Evolutionary conservation across 1,139 yeast genomes (phyloP), one percentile per base, ranked within the genome.

Genomic region (Eremothecium cymbalariae): DNA sequence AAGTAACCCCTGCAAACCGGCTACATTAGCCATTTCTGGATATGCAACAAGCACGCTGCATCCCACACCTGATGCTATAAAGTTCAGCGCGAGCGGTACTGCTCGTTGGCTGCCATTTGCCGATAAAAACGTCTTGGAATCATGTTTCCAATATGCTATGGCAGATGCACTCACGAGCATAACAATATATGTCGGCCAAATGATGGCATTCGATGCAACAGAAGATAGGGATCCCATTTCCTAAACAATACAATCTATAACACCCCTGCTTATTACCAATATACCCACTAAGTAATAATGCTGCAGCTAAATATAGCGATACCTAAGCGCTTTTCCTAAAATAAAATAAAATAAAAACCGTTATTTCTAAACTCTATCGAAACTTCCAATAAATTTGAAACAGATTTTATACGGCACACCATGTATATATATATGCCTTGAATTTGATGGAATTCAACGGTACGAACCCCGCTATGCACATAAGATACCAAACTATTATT

Each of bases 21-120:
- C 74, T 38, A 77, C 64, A 42, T 85, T 85, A 2, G 93, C 94
- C 43, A 88, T 82, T 59, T 86, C 80, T 1, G 95, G 77, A 50
- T 83, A 88, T 0, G 95, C 82, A 9, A 93, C 72, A 29, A 88
- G 61, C 38, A 86, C 74, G 57, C 96, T 96, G 60, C 88, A 81
- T 35, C 97, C 97, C 77, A 85, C 70, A 73, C 94, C 93, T 47
- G 94, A 78, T 34, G 95, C 95, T 41, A 85, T 74, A 54, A 85
- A 85, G 56, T 85, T 85, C 42, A 85, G 64, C 1, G 94, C 82
- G 46, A 85, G 63, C 1, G 95, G 94, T n/a, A 82, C 30, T 18
- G 85, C 94, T 35, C 68, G 66, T 51, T 83, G 86, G 3, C 94
- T 77, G 12, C 90, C 82, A 59, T 85, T 85, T 1, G 86, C 77